Evolutionary conservation across 1,284 basidiomycete genomes (phyloP).

Genomic region (Mycena citricolor): DNA sequence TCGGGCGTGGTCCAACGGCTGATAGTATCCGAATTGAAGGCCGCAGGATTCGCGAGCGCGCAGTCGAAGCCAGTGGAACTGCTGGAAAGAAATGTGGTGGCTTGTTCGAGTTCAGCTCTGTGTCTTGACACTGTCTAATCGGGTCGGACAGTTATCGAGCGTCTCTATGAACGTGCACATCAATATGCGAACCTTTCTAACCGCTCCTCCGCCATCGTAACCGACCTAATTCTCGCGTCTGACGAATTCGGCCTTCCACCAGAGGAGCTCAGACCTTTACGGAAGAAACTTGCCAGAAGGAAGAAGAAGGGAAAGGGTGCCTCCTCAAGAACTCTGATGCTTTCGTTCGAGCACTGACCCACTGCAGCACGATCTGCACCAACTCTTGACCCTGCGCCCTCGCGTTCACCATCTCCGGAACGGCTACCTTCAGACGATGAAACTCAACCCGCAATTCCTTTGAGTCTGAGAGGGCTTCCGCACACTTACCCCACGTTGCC

Average conservation of each 20-base stretch:
- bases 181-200: constrained; percentile 74
- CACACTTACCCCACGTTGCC: constrained; percentile 65
- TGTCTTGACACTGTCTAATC: neutral
- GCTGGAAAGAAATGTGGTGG: constrained; percentile 61
- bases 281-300: constrained; percentile 37
- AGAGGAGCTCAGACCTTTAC: constrained; percentile 45
- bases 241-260: constrained; percentile 54
- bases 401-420: constrained; percentile 62
- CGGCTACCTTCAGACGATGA: constrained; percentile 76
- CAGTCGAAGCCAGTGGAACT: constrained; percentile 49
- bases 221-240: constrained; percentile 62
- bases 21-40: constrained; percentile 52
- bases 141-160: constrained; percentile 57
- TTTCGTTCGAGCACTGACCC: no score
- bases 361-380: constrained; percentile 18
- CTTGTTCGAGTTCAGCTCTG: constrained; percentile 48
- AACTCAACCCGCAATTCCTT: constrained; percentile 47
- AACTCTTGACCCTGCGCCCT: constrained; percentile 45
- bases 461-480: constrained; percentile 64
- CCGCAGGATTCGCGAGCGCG: constrained; percentile 58
- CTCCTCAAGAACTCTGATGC: no score
- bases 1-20: constrained; percentile 56
- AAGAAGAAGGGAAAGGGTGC: constrained; percentile 39
- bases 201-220: constrained; percentile 57
- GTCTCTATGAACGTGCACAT: constrained; percentile 66